Evolutionary conservation across 169 alveolate species (phyloP), one percentile per base, ranked within the genome.

Genomic region (Cryptosporidium tyzzeri): DNA sequence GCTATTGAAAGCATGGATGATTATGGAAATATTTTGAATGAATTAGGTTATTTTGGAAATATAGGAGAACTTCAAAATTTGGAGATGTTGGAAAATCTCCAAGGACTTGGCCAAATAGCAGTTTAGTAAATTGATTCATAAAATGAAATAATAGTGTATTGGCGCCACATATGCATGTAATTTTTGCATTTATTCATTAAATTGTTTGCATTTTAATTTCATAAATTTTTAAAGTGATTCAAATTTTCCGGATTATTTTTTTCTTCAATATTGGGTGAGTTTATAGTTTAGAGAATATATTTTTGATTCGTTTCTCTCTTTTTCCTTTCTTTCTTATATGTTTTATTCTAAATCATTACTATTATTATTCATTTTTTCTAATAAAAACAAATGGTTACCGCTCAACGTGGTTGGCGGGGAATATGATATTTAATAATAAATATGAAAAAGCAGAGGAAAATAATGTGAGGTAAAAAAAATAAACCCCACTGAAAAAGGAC

Each of bases 1-100:
- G 71, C 29, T 14, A 10, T 65, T 29, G 71, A 39, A 26, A 65
- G 71, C 33, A 10, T 65, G 26, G 53, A 65, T 0, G 71, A 39
- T n/a, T 35, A 31, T 5, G 71, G 71, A 33, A 39, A 33, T 33
- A 65, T 65, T 8, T n/a, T 65, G 2, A 37, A 65, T n/a, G 51
- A 65, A 33, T 35, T 65, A 39, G 71, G 71, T 2, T 65, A 65
- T 39, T 65, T 65, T n/a, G 71, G 71, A 10, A 65, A 65, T 39
- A 33, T 65, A 10, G 71, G 71, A 33, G 71, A 65, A 3, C 71
- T 65, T 7, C 29, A 33, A 29, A 37, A 65, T 29, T 23, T 65
- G 14, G 53, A 33, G 33, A 65, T 65, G 51, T 51, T 65, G 41
- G 71, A n/a, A 10, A 65, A 65, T 14, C 71, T 65, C 18, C 18